Percentiles rank a stretch among this genome's conserved stretches.
Conservation (phyloP, 306 rosid species). For the Bauhinia variegata region DNA sequence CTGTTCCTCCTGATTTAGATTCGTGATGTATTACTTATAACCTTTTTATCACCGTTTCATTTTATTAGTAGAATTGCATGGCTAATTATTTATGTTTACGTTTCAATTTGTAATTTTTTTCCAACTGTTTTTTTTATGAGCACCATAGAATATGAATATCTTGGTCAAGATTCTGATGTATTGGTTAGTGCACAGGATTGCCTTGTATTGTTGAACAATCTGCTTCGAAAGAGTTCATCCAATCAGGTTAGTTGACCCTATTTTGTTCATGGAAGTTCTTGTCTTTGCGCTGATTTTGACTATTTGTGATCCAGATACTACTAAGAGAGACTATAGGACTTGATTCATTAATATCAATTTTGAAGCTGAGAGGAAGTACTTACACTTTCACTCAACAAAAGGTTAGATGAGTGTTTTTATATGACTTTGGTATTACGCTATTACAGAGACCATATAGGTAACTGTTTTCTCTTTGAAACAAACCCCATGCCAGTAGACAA, state of each 20-base stretch:
- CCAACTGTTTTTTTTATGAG: conserved; percentile 12
- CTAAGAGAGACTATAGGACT: conserved; percentile 87
- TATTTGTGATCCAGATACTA: conserved; percentile 60
- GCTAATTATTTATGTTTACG: background rate
- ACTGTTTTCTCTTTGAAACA: conserved; percentile 51
- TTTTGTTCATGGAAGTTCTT: conserved; percentile 30
- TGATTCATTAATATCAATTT: conserved; percentile 76
- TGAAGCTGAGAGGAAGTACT: conserved; percentile 74
- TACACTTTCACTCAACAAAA: conserved; percentile 88
- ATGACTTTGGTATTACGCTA: conserved; percentile 25
- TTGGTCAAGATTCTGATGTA: conserved; percentile 39
- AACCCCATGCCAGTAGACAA: conserved; percentile 90
- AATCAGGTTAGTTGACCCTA: conserved; percentile 73
- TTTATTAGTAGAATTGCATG: background rate
- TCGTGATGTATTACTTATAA: conserved; percentile 7
- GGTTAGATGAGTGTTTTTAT: conserved; percentile 65
- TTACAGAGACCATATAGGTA: conserved; percentile 49
- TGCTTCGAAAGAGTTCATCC: conserved; percentile 71
- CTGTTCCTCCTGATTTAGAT: conserved; percentile 2
- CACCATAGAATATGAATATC: conserved; percentile 23
- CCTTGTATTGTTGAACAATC: conserved; percentile 83
- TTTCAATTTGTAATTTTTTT: background rate
- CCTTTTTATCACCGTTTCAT: conserved; percentile 4
- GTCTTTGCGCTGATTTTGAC: conserved; percentile 29
- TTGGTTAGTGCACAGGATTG: conserved; percentile 69